Percentiles rank a stretch among this genome's conserved stretches.
phyloP scores from a whole-genome alignment of 257 asterid species.

The Solanum neorickii region DNA sequence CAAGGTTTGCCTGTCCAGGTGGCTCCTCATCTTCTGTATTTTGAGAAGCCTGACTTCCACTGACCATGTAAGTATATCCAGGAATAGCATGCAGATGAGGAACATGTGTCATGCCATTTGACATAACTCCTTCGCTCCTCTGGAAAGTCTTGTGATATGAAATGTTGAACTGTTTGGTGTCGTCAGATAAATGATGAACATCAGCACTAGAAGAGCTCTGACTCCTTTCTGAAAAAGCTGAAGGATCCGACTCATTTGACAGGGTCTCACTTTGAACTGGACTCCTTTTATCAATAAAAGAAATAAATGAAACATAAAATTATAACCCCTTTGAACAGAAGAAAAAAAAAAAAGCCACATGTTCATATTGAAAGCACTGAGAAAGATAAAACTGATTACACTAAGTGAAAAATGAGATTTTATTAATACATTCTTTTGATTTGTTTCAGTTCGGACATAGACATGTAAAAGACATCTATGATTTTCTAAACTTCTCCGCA shows the following conservation, averaged over 20 bases:
- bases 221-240: conserved; percentile 46
- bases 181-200: conserved; percentile 18
- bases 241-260: conserved; percentile 62
- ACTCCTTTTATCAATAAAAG: conserved; percentile 34
- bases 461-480: not conserved
- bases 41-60: conserved; percentile 27
- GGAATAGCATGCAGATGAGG: conserved; percentile 35
- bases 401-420: not conserved
- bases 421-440: not conserved
- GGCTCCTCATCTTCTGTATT: conserved; percentile 21
- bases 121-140: conserved; percentile 17
- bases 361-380: not conserved
- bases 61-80: conserved; percentile 25
- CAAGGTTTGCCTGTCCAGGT: conserved; percentile 11
- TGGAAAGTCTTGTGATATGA: conserved; percentile 32
- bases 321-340: not conserved
- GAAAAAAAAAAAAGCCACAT: not conserved
- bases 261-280: conserved; percentile 54
- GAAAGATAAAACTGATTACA: not conserved
- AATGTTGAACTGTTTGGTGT: conserved; percentile 24
- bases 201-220: conserved; percentile 35
- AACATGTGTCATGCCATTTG: conserved; percentile 20
- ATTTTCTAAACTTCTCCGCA: not conserved
- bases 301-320: not conserved
- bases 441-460: not conserved